A percentile compares a stretch with the other conserved stretches of the same genome.
Evolutionary conservation across 1,139 yeast genomes (phyloP).

Genomic region (Suhomyces anneliseae): DNA sequence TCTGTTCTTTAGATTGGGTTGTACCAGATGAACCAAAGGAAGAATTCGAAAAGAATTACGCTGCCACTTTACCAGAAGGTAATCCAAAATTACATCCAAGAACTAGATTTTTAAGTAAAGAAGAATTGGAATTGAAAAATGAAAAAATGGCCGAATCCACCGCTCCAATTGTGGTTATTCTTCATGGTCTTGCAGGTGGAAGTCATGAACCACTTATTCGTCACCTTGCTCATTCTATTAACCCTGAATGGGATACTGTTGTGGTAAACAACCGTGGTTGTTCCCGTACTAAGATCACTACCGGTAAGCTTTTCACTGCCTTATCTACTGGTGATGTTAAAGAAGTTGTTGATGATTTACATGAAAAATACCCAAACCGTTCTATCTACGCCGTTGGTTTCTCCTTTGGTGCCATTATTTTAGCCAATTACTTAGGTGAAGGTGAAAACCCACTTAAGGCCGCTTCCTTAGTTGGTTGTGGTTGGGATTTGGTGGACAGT

Average conservation of each 20-base stretch:
- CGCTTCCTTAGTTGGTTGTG: conserved; percentile 53
- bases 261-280: conserved; percentile 87
- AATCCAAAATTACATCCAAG: conserved; percentile 79
- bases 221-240: conserved; percentile 48
- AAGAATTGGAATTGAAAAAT: conserved; percentile 22
- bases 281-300: conserved; percentile 75
- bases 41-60: conserved; percentile 49
- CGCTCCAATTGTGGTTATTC: conserved; percentile 65
- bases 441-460: conserved; percentile 52
- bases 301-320: conserved; percentile 75
- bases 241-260: conserved; percentile 52
- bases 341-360: conserved; percentile 55
- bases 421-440: conserved; percentile 57
- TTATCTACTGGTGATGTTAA: conserved; percentile 72
- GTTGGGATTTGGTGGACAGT: conserved; percentile 33
- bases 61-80: conserved; percentile 59
- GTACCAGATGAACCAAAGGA: conserved; percentile 50
- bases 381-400: conserved; percentile 78
- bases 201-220: conserved; percentile 87
- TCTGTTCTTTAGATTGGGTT: conserved; percentile 77
- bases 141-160: conserved; percentile 23
- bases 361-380: conserved; percentile 62
- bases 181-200: conserved; percentile 92
- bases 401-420: conserved; percentile 71
- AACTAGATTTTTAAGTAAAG: conserved; percentile 64